Base-by-base conservation (phyloP, 768 basidiomycete species). In the Agrocybe pediades region DNA sequence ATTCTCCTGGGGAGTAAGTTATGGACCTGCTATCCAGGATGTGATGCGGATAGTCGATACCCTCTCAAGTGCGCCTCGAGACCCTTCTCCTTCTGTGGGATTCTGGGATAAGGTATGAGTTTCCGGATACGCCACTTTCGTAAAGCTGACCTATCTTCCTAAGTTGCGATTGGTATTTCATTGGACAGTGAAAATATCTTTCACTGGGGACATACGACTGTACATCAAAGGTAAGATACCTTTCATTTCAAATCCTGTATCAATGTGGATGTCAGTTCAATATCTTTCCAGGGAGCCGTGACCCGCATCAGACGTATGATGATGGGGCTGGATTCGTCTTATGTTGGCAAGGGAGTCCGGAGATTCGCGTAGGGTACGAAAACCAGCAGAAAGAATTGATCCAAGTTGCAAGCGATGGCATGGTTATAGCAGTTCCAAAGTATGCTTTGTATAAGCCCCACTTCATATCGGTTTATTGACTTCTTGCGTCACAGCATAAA, bases 41-140 rank as follows among this genome's bases (percentile, higher is more conserved):
- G 67, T 97, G 41, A 86, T 91, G 78, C 81, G 85, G 41, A 78
- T 95, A 17, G 65, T 98, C 23, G 95, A 97, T 52, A 87, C 87
- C 2, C 65, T 98, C 49, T 83, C 90, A 2, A 85, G 85, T 58
- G 77, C 89, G 17, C 83, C 91, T 46, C 80, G 83, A 41, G 95
- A 98, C 69, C 77, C 83, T 19, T 95, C 93, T 2, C 89, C 92
- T 11, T 78, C 82, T 9, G 64, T 96, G 56, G 95, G 94, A 6
- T 96, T 97, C 67, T 97, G 95, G 95, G 95, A 98, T 68, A 98
- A 97, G 80, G 86, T 89, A 54, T 4, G 33, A 61, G 76, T 55
- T 54, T 11, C 3, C 62, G 29, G 13, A 30, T 27, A 19, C 52
- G 9, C 27, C 5, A n/a, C 40, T 6, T 24, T 43, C 24, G 3